Conservation (phyloP, 352 stramenopile genomes). For the Sclerospora graminicola region DNA sequence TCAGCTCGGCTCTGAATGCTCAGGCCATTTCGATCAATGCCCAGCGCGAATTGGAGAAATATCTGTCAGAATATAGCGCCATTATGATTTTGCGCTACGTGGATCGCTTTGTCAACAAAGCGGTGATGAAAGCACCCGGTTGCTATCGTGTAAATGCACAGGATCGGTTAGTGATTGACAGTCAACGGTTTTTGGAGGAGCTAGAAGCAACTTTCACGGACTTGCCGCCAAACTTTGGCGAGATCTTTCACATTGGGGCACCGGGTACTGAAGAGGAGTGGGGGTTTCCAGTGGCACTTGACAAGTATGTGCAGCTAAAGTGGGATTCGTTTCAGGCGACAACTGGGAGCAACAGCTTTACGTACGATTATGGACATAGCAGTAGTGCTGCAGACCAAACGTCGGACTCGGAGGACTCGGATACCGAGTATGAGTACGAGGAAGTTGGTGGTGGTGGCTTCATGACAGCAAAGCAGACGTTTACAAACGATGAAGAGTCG, state of each 20-base stretch:
- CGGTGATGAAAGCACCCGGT: conserved; percentile 48
- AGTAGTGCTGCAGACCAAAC: conserved; percentile 14
- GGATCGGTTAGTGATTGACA: conserved; percentile 53
- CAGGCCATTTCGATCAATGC: conserved; percentile 60
- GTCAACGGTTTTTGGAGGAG: conserved; percentile 52
- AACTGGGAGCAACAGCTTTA: conserved; percentile 2
- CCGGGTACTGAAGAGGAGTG: conserved; percentile 32
- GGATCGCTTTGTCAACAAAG: conserved; percentile 71
- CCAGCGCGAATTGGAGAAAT: conserved; percentile 56
- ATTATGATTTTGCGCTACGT: conserved; percentile 78
- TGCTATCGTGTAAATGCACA: conserved; percentile 52
- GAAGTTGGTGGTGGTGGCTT: conserved; percentile 29
- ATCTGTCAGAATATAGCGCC: conserved; percentile 61
- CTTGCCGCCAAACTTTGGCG: conserved; percentile 38
- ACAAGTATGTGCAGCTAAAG: conserved; percentile 72
- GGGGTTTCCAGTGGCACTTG: conserved; percentile 42
- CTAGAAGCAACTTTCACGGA: conserved; percentile 56
- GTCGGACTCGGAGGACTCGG: conserved; percentile 46
- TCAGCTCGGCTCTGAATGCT: conserved; percentile 50
- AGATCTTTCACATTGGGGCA: conserved; percentile 31
- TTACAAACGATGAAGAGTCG: conserved; percentile 61
- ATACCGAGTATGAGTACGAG: conserved; percentile 54
- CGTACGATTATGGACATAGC: conserved; percentile 9
- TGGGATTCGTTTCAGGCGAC: conserved; percentile 58
- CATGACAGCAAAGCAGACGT: conserved; percentile 47